Base-by-base conservation (phyloP, 2,329 filamentous ascomycete species). In the Zasmidium angulare region DNA sequence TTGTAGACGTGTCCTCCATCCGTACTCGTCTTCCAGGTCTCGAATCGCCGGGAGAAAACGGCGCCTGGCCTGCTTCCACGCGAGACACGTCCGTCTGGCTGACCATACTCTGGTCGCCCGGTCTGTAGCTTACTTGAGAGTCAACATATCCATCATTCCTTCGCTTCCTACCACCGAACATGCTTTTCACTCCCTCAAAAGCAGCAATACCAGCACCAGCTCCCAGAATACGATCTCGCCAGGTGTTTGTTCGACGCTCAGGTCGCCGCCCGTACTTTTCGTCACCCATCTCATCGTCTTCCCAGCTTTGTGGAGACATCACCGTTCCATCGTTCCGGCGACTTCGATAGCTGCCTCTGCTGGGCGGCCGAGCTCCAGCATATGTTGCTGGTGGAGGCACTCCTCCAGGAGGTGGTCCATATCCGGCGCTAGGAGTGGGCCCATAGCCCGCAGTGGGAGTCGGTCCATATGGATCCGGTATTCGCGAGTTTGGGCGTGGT, bases 161-260 rank as follows among this genome's bases (percentile, higher is more conserved):
- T 72, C 76, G 69, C 23, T 80, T 79, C 48, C 83, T 82, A 19
- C 77, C 74, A 48, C 63, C 65, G 87, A 91, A 12, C 85, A 86
- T 63, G 84, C 89, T 73, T 71, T 75, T 71, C 1, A 71, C 62
- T 10, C 72, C 66, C 66, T 72, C 60, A 40, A 71, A 69, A 36
- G 71, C 73, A 31, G 77, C 77, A n/a, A 80, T 69, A 10, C 77
- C 78, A 31, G 76, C 79, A 17, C 74, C 77, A 61, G 74, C 79
- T 21, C 77, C 78, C 9, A 81, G 62, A 3, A 82, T 58, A 10
- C 78, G 73, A 56, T 81, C 73, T 24, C 74, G 72, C 80, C 79
- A 82, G 0, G 76, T 77, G 20, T 59, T 55, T 14, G 56, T 53
- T 54, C 40, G 26, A 29, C 71, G 70, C 9, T 59, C 58, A 19